Conservation (phyloP, 2,329 filamentous ascomycete genomes). For the Microcera coccophila region DNA sequence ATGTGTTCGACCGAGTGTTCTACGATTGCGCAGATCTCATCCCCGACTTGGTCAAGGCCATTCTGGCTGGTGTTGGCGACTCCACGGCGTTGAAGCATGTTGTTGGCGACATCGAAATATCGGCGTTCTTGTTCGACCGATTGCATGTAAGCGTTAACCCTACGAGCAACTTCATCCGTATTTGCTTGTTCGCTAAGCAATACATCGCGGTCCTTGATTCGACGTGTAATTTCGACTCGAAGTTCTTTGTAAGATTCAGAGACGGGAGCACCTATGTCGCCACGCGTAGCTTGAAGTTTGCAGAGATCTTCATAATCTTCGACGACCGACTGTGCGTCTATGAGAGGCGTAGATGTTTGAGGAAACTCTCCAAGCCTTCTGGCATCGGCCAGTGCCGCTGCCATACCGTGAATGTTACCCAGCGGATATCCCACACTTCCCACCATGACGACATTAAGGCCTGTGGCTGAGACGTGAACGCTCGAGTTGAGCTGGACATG, state of each 20-base stretch:
- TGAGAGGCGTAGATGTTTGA: slow-evolving; percentile 22
- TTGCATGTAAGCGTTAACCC: slow-evolving; percentile 24
- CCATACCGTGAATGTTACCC: slow-evolving; percentile 31
- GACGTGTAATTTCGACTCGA: slow-evolving; percentile 31
- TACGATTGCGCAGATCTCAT: slow-evolving; percentile 28
- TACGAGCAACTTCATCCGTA: slow-evolving; percentile 18
- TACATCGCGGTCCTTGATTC: slow-evolving; percentile 36
- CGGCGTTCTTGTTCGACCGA: slow-evolving; percentile 23
- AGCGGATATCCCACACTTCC: slow-evolving; percentile 5
- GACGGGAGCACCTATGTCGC: slow-evolving; percentile 11
- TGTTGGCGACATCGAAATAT: slow-evolving; percentile 12
- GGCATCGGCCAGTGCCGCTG: slow-evolving; percentile 25
- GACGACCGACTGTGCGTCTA: slow-evolving; percentile 24
- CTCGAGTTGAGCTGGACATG: slow-evolving; percentile 1
- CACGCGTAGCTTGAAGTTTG: slow-evolving; percentile 27
- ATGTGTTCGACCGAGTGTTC: slow-evolving; percentile 9
- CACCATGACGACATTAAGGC: not conserved
- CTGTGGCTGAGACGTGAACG: not conserved
- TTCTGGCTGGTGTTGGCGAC: not conserved
- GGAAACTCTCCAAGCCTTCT: slow-evolving; percentile 33
- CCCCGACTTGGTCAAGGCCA: slow-evolving; percentile 10
- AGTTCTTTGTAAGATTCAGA: slow-evolving; percentile 22
- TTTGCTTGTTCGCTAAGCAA: slow-evolving; percentile 13
- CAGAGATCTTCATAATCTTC: slow-evolving; percentile 32
- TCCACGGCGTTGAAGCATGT: slow-evolving; percentile 1